These are phyloP conservation scores for Saccharum officinarum DNA, from an alignment of 176 grass and related monocot species.

Conservation along the genomic window DNA sequence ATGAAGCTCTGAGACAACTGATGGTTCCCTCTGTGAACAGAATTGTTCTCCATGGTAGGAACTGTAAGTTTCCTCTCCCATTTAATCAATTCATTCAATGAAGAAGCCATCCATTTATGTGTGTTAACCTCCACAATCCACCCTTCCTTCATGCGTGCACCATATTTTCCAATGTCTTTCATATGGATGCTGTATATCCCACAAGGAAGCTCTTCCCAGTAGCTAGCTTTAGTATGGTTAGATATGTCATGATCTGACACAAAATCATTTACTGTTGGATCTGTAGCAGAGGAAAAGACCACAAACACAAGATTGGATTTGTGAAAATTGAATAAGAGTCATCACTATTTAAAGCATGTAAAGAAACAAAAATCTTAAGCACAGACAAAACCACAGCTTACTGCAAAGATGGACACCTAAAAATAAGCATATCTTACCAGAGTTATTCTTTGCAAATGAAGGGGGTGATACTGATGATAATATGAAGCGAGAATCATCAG, in stretches of 20 bases:
- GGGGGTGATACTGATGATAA: conserved; percentile 75
- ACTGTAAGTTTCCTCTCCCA: conserved; percentile 67
- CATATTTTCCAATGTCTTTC: conserved; percentile 29
- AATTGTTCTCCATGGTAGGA: conserved; percentile 38
- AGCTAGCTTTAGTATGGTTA: conserved; percentile 28
- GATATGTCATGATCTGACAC: conserved; percentile 45
- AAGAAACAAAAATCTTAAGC: conserved; percentile 13
- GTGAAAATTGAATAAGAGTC: conserved; percentile 5
- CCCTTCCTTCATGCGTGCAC: conserved; percentile 29
- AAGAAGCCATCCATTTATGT: conserved; percentile 60
- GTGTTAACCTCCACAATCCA: conserved; percentile 47
- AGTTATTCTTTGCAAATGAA: conserved; percentile 34
- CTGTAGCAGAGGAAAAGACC: conserved; percentile 33
- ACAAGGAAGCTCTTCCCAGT: conserved; percentile 92
- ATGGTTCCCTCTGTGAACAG: conserved; percentile 21
- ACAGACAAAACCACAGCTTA: neutral
- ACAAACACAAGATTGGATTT: conserved; percentile 23
- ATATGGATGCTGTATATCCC: conserved; percentile 73
- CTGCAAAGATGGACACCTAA: neutral
- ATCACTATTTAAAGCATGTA: neutral
- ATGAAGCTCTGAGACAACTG: conserved; percentile 14
- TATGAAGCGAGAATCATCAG: conserved; percentile 66
- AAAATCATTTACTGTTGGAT: conserved; percentile 29
- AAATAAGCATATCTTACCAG: conserved; percentile 42
- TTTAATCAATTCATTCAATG: conserved; percentile 57